These are phyloP conservation scores for Scolecobasidium constrictum DNA, from an alignment of 2,329 filamentous ascomycete species.

Conservation along the genomic window DNA sequence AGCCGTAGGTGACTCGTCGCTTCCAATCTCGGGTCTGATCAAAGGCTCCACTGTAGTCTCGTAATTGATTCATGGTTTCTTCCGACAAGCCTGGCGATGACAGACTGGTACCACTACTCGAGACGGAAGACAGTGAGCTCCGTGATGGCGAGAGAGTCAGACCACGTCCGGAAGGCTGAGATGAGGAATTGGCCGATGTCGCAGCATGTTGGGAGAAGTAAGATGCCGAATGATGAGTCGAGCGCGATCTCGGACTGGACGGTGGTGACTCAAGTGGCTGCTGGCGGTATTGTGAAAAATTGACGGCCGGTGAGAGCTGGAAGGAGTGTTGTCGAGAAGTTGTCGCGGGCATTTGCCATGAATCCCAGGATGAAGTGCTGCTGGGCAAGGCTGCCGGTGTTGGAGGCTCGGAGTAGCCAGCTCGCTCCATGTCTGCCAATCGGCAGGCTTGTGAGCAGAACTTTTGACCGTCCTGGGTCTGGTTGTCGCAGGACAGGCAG, in stretches of 20 bases:
- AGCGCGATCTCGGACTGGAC: constrained; percentile 30
- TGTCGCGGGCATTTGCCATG: constrained; percentile 42
- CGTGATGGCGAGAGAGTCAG: constrained; percentile 61
- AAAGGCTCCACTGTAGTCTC: constrained; percentile 79
- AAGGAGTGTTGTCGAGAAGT: constrained; percentile 31
- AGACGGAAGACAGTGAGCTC: constrained; percentile 72
- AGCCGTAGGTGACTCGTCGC: constrained; percentile 24
- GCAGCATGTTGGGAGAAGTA: constrained; percentile 26
- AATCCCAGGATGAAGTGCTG: constrained; percentile 39
- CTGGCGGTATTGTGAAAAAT: constrained; percentile 57
- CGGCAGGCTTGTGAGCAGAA: constrained; percentile 93
- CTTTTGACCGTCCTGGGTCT: constrained; percentile 61
- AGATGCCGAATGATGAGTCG: constrained; percentile 23
- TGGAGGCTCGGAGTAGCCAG: constrained; percentile 16
- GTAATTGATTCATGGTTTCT: constrained; percentile 67
- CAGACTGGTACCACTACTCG: constrained; percentile 39
- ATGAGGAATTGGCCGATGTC: constrained; percentile 16
- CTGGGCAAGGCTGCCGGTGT: constrained; percentile 37
- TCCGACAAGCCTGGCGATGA: constrained; percentile 53
- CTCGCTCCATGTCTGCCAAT: constrained; percentile 75
- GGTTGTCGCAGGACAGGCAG: constrained; percentile 88
- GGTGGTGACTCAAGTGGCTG: constrained; percentile 37
- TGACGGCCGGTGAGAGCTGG: constrained; percentile 63
- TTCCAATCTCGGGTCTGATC: constrained; percentile 62
- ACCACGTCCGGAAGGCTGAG: constrained; percentile 29